phyloP scores from a whole-genome alignment of 1,284 basidiomycete species.

The Ceraceosorus bombacis region DNA sequence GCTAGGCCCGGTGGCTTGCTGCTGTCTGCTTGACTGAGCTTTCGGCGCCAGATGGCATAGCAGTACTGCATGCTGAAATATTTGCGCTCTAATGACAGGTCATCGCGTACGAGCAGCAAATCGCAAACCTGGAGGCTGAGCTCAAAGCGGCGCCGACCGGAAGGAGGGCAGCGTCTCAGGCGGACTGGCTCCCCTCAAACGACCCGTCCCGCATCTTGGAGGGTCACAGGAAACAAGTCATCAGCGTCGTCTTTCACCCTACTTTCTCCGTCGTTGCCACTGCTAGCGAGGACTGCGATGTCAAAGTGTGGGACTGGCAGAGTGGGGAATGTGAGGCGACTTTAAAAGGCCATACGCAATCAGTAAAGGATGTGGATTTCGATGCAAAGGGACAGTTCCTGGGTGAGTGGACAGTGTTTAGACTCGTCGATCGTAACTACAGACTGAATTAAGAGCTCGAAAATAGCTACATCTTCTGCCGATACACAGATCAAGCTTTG shows the following conservation, averaged over 20 bases:
- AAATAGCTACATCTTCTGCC: constrained; percentile 72
- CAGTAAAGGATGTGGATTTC: constrained; percentile 78
- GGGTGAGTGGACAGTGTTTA: constrained; percentile 54
- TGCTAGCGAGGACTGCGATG: constrained; percentile 75
- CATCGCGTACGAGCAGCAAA: constrained; percentile 68
- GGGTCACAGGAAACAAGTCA: constrained; percentile 71
- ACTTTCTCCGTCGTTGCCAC: constrained; percentile 73
- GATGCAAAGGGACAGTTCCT: constrained; percentile 73
- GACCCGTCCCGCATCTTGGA: constrained; percentile 70
- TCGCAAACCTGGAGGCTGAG: constrained; percentile 69
- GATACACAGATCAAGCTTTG: constrained; percentile 85
- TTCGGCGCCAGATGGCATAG: neutral
- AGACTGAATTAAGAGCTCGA: no score
- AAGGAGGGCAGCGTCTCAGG: constrained; percentile 60
- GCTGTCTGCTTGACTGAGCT: no score
- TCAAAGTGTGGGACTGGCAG: constrained; percentile 95
- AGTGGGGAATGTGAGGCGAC: constrained; percentile 85
- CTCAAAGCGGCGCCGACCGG: constrained; percentile 57
- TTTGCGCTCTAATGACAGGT: constrained; percentile 15
- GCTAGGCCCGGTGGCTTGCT: no score
- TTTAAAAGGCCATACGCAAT: constrained; percentile 82
- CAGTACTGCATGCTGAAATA: neutral
- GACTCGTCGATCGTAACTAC: neutral
- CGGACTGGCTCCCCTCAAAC: constrained; percentile 74
- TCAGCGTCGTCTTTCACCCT: constrained; percentile 76